Percentiles rank a stretch among this genome's conserved stretches.
phyloP scores from a whole-genome alignment of 78 protist genomes.

The Blattamonas nauphoetae region DNA sequence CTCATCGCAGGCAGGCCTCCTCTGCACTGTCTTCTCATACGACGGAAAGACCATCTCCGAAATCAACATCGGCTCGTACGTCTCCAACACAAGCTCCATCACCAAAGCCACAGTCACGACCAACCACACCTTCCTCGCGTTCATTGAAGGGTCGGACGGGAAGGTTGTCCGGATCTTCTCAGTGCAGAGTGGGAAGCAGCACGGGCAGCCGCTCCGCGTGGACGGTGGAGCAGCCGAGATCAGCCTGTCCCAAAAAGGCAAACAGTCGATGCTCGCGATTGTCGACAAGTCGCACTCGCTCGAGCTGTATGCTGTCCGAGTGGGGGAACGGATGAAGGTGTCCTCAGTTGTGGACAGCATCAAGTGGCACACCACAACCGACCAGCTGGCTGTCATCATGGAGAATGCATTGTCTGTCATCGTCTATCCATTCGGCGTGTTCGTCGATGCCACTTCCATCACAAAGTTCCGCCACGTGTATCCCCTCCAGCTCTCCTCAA shows the following conservation, averaged over 20 bases:
- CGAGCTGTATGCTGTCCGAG: not conserved
- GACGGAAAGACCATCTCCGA: not conserved
- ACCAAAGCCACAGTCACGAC: not conserved
- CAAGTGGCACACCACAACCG: not conserved
- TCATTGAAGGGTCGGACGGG: not conserved
- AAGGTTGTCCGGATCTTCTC: not conserved
- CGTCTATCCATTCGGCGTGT: not conserved
- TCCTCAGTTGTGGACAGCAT: not conserved
- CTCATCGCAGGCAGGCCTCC: not conserved
- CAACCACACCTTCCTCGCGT: not conserved
- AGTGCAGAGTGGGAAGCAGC: not conserved
- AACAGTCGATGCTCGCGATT: not conserved
- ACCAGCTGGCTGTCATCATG: not conserved
- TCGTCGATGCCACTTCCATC: not conserved
- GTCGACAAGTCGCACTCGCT: conserved; percentile 3
- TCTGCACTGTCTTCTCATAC: not conserved
- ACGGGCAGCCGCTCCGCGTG: not conserved
- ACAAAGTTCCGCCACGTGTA: not conserved
- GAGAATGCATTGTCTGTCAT: not conserved
- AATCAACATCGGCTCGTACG: not conserved
- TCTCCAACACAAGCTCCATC: not conserved
- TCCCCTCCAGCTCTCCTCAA: not conserved
- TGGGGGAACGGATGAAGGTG: not conserved
- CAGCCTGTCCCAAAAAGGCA: not conserved
- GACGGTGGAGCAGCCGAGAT: not conserved